These are phyloP conservation scores for Fusarium denticulatum DNA, from an alignment of 2,329 filamentous ascomycete species.

Conservation along the genomic window DNA sequence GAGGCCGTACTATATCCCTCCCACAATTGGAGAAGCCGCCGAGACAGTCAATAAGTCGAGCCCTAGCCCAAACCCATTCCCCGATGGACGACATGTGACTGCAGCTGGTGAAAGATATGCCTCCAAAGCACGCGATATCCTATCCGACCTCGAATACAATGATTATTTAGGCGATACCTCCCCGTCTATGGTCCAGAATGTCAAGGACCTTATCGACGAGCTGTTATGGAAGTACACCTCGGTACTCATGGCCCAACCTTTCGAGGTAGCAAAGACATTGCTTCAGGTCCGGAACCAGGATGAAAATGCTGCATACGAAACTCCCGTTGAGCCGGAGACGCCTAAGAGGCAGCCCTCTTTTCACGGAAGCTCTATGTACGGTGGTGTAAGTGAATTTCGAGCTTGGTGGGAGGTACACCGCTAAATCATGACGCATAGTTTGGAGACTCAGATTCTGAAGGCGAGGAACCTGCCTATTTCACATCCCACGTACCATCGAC, in stretches of 20 bases:
- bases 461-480: conserved; percentile 87
- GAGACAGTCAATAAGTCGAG: conserved; percentile 48
- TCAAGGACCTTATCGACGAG: conserved; percentile 82
- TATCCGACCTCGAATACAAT: conserved; percentile 91
- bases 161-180: conserved; percentile 83
- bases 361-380: conserved; percentile 49
- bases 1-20: conserved; percentile 75
- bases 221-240: conserved; percentile 92
- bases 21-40: conserved; percentile 61
- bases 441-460: conserved; percentile 73
- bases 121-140: conserved; percentile 80
- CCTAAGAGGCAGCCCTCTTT: conserved; percentile 45
- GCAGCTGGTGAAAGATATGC: conserved; percentile 47
- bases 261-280: conserved; percentile 95
- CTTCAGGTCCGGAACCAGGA: conserved; percentile 78
- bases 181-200: conserved; percentile 77
- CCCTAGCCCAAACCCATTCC: conserved; percentile 57
- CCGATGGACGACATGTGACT: conserved; percentile 55
- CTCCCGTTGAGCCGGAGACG: conserved; percentile 38
- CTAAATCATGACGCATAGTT: conserved; percentile 45
- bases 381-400: conserved; percentile 47
- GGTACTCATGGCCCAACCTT: conserved; percentile 90
- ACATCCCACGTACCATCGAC: conserved; percentile 70
- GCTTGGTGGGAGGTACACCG: conserved; percentile 18
- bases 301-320: conserved; percentile 50